Evolutionary conservation across 2,329 filamentous ascomycete species (phyloP).

Genomic region (Orbilia brochopaga): DNA sequence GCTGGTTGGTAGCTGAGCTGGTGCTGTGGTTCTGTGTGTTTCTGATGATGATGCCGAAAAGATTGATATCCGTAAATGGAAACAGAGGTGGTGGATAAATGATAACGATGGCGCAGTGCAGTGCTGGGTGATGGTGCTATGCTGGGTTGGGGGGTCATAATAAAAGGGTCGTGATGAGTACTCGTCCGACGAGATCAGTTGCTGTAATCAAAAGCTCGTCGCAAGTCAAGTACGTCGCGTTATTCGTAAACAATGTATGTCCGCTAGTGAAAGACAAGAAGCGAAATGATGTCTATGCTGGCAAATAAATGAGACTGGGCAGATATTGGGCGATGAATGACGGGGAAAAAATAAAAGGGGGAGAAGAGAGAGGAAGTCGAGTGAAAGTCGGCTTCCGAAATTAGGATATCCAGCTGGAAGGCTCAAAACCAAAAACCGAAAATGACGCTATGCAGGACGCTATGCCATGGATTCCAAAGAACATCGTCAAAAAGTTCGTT

Average conservation of each 20-base stretch:
- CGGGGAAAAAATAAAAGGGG: background rate
- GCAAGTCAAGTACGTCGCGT: conserved; percentile 26
- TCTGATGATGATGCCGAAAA: conserved; percentile 14
- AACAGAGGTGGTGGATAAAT: background rate
- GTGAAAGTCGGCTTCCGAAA: conserved; percentile 23
- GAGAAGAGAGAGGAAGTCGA: background rate
- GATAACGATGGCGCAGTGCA: conserved; percentile 4
- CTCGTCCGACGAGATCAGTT: conserved; percentile 29
- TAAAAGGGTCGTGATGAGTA: conserved; percentile 30
- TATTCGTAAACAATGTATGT: conserved; percentile 43
- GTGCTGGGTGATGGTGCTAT: conserved; percentile 10
- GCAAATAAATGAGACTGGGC: conserved; percentile 15
- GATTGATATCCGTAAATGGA: background rate
- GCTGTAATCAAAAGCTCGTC: conserved; percentile 24
- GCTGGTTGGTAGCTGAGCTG: conserved; percentile 9
- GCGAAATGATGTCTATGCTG: conserved; percentile 28
- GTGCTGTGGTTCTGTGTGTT: conserved; percentile 14
- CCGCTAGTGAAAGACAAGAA: conserved; percentile 49
- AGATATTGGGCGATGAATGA: conserved; percentile 20
- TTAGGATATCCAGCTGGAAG: conserved; percentile 38
- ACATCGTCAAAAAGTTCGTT: conserved; percentile 39
- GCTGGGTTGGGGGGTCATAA: conserved; percentile 47
- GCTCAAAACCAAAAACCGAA: conserved; percentile 31
- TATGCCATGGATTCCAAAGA: conserved; percentile 46
- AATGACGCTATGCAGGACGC: conserved; percentile 48